phyloP scores from a whole-genome alignment of 768 basidiomycete species.

The Fibroporia radiculosa region DNA sequence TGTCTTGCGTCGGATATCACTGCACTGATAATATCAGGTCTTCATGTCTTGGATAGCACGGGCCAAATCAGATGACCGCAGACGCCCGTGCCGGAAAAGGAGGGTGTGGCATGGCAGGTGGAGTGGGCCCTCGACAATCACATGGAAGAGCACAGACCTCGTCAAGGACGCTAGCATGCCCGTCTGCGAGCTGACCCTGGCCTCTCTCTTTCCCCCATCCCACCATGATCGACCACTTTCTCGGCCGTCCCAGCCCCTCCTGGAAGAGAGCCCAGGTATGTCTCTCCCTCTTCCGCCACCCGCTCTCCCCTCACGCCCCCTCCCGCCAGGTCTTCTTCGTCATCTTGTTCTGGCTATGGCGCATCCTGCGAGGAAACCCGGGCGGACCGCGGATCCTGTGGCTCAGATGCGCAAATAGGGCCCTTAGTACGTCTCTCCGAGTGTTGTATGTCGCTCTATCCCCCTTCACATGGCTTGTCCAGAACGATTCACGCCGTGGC shows the following conservation, averaged over 20 bases:
- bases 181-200: background rate
- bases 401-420: conserved; percentile 50
- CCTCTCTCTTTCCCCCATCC: conserved; percentile 6
- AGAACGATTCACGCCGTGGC: conserved; percentile 95
- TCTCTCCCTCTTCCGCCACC: background rate
- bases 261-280: conserved; percentile 81
- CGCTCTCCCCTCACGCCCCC: background rate
- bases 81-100: too few species aligned
- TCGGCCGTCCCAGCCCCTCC: conserved; percentile 81
- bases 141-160: conserved; percentile 13
- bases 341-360: conserved; percentile 86
- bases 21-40: too few species aligned
- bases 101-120: too few species aligned
- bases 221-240: conserved; percentile 87
- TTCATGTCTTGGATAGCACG: too few species aligned
- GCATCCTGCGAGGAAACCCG: conserved; percentile 58
- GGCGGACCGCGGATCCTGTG: conserved; percentile 61
- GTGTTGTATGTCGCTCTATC: background rate
- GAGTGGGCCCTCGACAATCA: too few species aligned
- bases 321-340: conserved; percentile 73
- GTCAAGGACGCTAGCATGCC: background rate
- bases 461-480: conserved; percentile 1
- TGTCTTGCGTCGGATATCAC: too few species aligned
- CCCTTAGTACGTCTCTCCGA: conserved; percentile 40
- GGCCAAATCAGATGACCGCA: too few species aligned